Conservation (phyloP, 805 yeast genomes). For the Monosporozyma aerobia region DNA sequence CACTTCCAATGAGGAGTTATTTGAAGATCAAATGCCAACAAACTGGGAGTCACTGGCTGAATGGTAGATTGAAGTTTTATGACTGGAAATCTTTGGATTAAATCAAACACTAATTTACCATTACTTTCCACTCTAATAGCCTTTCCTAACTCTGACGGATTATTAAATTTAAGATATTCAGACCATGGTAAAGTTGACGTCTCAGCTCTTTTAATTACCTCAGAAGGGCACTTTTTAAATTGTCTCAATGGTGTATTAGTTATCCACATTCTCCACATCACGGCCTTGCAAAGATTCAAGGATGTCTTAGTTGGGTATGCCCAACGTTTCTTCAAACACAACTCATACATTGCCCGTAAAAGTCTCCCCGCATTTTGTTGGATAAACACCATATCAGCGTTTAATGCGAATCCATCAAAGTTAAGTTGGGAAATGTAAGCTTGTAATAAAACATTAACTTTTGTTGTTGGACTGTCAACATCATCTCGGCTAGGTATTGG, state of each 20-base stretch:
- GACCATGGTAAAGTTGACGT: conserved; percentile 74
- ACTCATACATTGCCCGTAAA: conserved; percentile 75
- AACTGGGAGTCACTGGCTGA: conserved; percentile 69
- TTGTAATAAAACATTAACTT: conserved; percentile 72
- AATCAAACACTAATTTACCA: conserved; percentile 50
- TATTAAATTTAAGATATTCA: conserved; percentile 55
- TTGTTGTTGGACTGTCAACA: conserved; percentile 62
- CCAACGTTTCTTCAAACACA: conserved; percentile 65
- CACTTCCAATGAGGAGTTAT: conserved; percentile 69
- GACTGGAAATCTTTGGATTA: conserved; percentile 66
- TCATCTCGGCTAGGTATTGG: conserved; percentile 83
- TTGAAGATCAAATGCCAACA: conserved; percentile 58
- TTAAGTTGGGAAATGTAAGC: conserved; percentile 71
- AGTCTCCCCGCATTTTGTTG: conserved; percentile 90
- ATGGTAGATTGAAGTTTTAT: conserved; percentile 48
- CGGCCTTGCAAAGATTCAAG: conserved; percentile 66
- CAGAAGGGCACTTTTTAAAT: conserved; percentile 59
- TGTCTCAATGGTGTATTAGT: conserved; percentile 83
- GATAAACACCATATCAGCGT: conserved; percentile 87
- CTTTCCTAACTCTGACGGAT: conserved; percentile 71
- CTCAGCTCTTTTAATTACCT: conserved; percentile 66
- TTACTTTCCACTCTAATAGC: conserved; percentile 64
- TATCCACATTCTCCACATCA: conserved; percentile 75
- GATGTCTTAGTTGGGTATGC: conserved; percentile 48
- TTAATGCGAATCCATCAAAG: conserved; percentile 81